Evolutionary conservation across 345 rosid genomes (phyloP), one percentile per base, ranked within the genome.

Genomic region (Brassica juncea): DNA sequence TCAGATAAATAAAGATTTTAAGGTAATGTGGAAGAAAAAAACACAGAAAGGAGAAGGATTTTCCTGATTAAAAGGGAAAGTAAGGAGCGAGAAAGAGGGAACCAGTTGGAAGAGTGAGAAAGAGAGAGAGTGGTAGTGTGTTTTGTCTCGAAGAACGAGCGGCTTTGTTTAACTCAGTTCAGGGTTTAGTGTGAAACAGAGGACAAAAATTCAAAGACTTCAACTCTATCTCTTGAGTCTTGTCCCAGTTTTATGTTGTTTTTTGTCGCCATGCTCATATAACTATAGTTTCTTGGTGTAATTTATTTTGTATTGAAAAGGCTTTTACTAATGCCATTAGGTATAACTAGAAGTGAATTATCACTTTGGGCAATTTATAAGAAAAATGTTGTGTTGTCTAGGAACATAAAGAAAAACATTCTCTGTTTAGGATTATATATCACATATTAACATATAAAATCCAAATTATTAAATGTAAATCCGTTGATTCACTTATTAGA

Each of bases 61-160:
- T 74, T 75, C 68, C 76, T 64, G 80, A 66, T 71, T 81, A 81
- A 66, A 81, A 81, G 77, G 83, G 68, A 81, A 81, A 81, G 83
- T 71, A 70, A 32, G 34, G 59, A 37, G 65, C 4, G 77, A 81
- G 83, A 80, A 30, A 80, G 78, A 69, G 11, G 54, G 34, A 67
- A 27, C 14, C 37, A 62, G 69, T 16, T 68, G 60, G 66, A 37
- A 79, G 78, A 55, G 67, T 31, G 30, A 66, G 77, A 44, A 49
- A 15, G 25, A 4, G 39, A 32, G 60, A 49, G 65, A 55, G 52
- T 8, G 3, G 79, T 52, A 34, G 71, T 71, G 65, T 75, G 69
- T 71, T 66, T 76, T 71, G 84, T 75, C 84, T 81, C 80, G 84
- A 76, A 81, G 84, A 66, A 75, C 80, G 84, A 81, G 84, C 84